These are phyloP conservation scores for Gracilaria gracilis DNA, from an alignment of 23 red algal species.

Conservation along the genomic window DNA sequence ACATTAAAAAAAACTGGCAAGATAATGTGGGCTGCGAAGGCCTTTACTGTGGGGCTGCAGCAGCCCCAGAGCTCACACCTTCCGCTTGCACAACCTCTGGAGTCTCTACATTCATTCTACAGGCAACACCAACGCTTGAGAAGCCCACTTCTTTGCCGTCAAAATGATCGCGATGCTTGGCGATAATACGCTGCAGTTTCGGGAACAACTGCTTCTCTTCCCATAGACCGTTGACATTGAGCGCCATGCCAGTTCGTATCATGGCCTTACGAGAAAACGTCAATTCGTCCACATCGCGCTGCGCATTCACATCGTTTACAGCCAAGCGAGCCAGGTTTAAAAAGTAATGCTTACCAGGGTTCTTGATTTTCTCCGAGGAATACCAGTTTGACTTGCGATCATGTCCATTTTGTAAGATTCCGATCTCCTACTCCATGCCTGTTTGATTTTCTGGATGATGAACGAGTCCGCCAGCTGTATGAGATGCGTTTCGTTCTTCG, in stretches of 20 bases:
- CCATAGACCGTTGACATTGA: constrained; percentile 20
- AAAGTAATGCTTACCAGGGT: constrained; percentile 22
- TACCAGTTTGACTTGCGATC: constrained; percentile 24
- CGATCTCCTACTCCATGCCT: neutral
- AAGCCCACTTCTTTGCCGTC: too few species aligned
- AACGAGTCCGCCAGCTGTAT: neutral
- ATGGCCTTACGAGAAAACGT: neutral
- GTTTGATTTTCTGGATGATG: constrained; percentile 23
- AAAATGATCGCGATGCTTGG: too few species aligned
- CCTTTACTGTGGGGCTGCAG: too few species aligned
- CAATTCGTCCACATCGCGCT: neutral
- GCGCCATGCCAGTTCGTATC: neutral
- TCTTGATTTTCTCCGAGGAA: neutral
- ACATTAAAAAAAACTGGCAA: too few species aligned
- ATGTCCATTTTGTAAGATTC: neutral
- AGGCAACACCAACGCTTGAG: too few species aligned
- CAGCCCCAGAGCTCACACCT: too few species aligned
- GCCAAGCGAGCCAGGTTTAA: neutral
- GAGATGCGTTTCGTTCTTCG: neutral
- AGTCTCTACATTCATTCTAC: too few species aligned
- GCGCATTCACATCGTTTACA: neutral
- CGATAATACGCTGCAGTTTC: too few species aligned
- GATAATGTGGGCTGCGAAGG: too few species aligned
- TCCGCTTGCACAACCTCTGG: too few species aligned
- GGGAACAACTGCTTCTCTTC: neutral